Percentiles rank a stretch among this genome's conserved stretches.
phyloP scores from a whole-genome alignment of 306 rosid genomes.

The Vigna reflexopilosa region DNA sequence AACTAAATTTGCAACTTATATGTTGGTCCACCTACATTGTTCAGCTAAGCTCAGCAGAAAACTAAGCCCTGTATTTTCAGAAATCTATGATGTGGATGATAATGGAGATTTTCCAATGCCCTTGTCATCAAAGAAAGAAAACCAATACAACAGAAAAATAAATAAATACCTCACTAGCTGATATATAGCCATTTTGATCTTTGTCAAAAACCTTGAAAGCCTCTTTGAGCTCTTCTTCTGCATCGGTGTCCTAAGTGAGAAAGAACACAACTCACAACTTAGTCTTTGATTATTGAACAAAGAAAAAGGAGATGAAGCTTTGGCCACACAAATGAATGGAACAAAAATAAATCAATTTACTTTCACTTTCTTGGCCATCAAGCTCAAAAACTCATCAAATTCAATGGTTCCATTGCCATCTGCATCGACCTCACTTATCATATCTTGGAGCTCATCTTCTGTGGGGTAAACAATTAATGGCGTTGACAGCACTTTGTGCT shows the following conservation, averaged over 20 bases:
- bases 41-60: neutral
- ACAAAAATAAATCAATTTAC: conserved; percentile 45
- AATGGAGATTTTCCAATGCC: neutral
- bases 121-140: neutral
- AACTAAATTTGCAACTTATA: too few relatives aligned
- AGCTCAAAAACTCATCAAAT: conserved; percentile 82
- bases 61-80: neutral
- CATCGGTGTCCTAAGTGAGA: too few relatives aligned
- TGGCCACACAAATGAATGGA: conserved; percentile 1
- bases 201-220: too few relatives aligned
- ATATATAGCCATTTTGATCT: too few relatives aligned
- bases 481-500: too few relatives aligned
- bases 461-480: conserved; percentile 57
- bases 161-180: conserved; percentile 68
- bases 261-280: too few relatives aligned
- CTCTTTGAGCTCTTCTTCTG: too few relatives aligned
- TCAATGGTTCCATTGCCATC: conserved; percentile 99
- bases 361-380: conserved; percentile 92
- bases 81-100: neutral
- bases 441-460: conserved; percentile 86
- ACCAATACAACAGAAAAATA: neutral
- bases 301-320: conserved; percentile 10
- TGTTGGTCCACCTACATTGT: conserved; percentile 21
- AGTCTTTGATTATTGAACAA: conserved; percentile 14
- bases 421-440: conserved; percentile 83